phyloP scores from a whole-genome alignment of 1,284 basidiomycete genomes.

The Papiliotrema flavescens region DNA sequence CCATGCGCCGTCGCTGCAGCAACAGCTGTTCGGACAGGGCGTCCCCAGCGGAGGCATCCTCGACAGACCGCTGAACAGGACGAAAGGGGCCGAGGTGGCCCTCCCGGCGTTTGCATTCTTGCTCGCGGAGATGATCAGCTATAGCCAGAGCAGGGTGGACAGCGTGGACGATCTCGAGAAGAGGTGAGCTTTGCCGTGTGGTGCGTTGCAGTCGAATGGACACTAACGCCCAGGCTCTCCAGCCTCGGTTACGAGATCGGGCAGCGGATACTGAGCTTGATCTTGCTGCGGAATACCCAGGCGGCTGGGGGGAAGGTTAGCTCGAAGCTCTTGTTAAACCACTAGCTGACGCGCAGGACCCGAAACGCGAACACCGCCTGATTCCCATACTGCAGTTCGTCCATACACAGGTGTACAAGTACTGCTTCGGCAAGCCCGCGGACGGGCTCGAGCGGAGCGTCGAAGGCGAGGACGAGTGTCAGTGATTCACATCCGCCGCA shows the following conservation, averaged over 20 bases:
- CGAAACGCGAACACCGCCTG: constrained; percentile 82
- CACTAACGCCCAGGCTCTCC: constrained; percentile 62
- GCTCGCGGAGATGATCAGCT: constrained; percentile 87
- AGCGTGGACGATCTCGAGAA: constrained; percentile 94
- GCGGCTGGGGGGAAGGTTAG: constrained; percentile 52
- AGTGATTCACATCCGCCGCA: constrained; percentile 33
- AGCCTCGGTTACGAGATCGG: constrained; percentile 87
- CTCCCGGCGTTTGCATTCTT: constrained; percentile 79
- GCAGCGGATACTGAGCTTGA: constrained; percentile 61
- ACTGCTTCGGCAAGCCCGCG: constrained; percentile 87
- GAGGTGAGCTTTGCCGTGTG: constrained; percentile 51
- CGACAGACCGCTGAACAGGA: constrained; percentile 79
- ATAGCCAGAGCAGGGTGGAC: constrained; percentile 89
- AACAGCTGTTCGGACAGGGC: constrained; percentile 20
- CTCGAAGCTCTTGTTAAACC: constrained; percentile 65
- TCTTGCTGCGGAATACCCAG: constrained; percentile 47
- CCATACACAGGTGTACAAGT: constrained; percentile 89
- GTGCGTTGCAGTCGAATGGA: constrained; percentile 9
- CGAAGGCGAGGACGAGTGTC: constrained; percentile 92
- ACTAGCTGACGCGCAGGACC: constrained; percentile 53
- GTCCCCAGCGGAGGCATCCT: constrained; percentile 53
- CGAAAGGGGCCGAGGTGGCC: constrained; percentile 73
- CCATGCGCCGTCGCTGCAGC: constrained; percentile 19
- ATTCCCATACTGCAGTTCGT: constrained; percentile 85
- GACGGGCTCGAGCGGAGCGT: constrained; percentile 94